Base-by-base conservation (phyloP, 139 green algal species). In the Coelastrella sp. region DNA sequence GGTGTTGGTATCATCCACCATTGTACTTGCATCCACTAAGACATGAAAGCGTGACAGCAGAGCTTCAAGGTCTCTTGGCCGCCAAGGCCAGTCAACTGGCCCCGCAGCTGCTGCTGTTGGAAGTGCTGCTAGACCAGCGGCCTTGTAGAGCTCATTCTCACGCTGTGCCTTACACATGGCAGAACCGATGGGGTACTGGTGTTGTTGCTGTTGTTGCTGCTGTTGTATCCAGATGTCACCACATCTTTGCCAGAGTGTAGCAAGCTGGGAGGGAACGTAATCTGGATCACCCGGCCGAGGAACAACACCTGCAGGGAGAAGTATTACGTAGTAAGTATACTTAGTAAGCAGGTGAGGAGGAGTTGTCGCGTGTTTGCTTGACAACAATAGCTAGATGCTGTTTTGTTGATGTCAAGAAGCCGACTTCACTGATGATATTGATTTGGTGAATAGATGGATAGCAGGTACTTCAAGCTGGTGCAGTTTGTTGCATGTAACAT, bases 41-140 rank as follows among this genome's bases (percentile, higher is more conserved):
- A 72, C 34, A 17, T 71, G 34, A 37, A 83, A 83, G 6, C 75
- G 35, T 15, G 7, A 6, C 51, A 72, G 75, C 37, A 83, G 53
- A 19, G 75, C 75, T 35, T 83, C 75, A 5, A 83, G 37, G 19
- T 83, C 75, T 11, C 75, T 19, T 3, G 75, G 75, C 9, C 57
- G 34, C 75, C 75, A 83, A 2, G 75, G 75, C 75, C 75, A 83
- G 53, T 83, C 75, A 11, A 81, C 73, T 11, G 38, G 7, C 40
- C 23, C 15, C 37, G 37, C 67, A 77, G 35, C 67, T n/a, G 69
- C 35, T 17, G 69, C 40, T n/a, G 69, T 17, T 35, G 69, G 69
- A 17, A 60, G 25, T 8, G 15, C 5, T 11, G 13, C 69, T 0
- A 40, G 27, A 6, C 67, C 62, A 43, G 40, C n/a, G 62, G 27